Evolutionary conservation across 176 grass and related monocot species (phyloP), one percentile per base, ranked within the genome.

Genomic region (Tuctoria greenei): DNA sequence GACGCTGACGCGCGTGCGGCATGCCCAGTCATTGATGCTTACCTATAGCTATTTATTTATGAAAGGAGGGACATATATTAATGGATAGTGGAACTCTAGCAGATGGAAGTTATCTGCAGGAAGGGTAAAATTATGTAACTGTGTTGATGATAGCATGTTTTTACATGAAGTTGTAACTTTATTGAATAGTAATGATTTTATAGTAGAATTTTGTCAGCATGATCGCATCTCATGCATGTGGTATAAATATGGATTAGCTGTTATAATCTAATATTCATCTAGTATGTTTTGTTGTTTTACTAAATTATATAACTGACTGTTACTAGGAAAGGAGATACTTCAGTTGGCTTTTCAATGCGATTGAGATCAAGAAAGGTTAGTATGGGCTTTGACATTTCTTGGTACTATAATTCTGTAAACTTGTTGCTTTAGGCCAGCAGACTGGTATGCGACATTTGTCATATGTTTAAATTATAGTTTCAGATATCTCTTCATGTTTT

Each of bases 281-380:
- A 35, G 17, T 59, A 51, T 9, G 61, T 18, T 72, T 60, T 37
- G 36, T 42, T 51, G 16, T 69, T 83, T 11, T 61, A 45, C 26
- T 64, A 20, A 88, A 73, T 79, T n/a, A 79, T 88, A 36, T 67
- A 67, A 67, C 31, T 74, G n/a, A 75, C 49, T 31, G 51, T 69
- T 84, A 57, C 35, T 74, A 94, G 95, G 85, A 94, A 87, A 73
- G 86, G 79, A 86, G 62, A 64, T 65, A 57, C 69, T 72, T 67
- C 77, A 50, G 63, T 38, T 79, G 20, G 27, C 24, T 83, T 83
- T 78, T 92, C 82, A 67, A 76, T 89, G 74, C 76, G 85, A 60
- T 80, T 85, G 73, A 84, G 72, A 59, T 84, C 76, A 73, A 88
- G 74, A 81, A 92, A 90, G 87, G 95, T 98, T 27, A 67, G 83